phyloP scores from a whole-genome alignment of 1,139 yeast genomes.

The Wickerhamiella pararugosa region DNA sequence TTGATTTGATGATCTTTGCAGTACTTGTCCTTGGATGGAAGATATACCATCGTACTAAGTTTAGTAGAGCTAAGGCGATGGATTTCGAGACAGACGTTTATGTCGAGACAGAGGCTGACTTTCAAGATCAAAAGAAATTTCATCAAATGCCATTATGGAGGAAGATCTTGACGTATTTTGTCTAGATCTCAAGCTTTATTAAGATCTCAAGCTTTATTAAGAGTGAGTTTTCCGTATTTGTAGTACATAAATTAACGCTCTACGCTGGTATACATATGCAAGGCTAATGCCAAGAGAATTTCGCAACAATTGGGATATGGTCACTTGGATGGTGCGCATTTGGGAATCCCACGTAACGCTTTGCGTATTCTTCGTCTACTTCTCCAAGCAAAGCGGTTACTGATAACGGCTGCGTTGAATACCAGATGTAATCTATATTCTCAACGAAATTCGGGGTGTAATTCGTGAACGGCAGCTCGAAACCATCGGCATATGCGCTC shows the following conservation, averaged over 20 bases:
- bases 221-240: no score
- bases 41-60: constrained; percentile 32
- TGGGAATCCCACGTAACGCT: constrained; percentile 80
- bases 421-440: constrained; percentile 93
- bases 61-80: constrained; percentile 38
- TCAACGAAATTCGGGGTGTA: constrained; percentile 87
- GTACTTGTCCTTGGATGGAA: constrained; percentile 36
- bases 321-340: constrained; percentile 90
- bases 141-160: constrained; percentile 1
- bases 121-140: constrained; percentile 17
- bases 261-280: no score
- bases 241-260: no score
- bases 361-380: constrained; percentile 62
- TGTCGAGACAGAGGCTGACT: constrained; percentile 36
- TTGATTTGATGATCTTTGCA: constrained; percentile 36
- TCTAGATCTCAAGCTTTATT: not conserved
- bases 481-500: constrained; percentile 71
- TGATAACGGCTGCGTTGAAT: constrained; percentile 59
- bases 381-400: constrained; percentile 80
- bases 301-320: constrained; percentile 71
- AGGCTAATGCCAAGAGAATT: constrained; percentile 26
- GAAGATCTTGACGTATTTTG: not conserved
- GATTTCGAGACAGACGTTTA: constrained; percentile 50
- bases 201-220: no score
- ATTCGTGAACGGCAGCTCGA: constrained; percentile 89